Percentiles rank a stretch among this genome's conserved stretches.
Conservation (phyloP, 2,329 filamentous ascomycete genomes). For the Periglandula ipomoeae region DNA sequence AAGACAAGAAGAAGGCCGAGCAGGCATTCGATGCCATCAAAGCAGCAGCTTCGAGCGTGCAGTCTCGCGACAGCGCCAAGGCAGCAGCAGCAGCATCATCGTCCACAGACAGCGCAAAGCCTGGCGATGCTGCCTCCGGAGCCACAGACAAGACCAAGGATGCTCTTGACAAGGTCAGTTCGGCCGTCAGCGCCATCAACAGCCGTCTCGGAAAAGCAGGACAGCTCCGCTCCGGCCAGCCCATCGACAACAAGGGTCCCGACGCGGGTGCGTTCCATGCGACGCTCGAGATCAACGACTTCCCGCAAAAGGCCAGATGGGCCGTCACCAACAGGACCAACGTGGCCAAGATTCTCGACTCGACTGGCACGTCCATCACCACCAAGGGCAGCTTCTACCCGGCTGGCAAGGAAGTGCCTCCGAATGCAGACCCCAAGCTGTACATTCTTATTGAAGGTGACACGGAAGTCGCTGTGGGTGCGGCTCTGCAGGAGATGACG, state of each 20-base stretch:
- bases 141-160: conserved; percentile 55
- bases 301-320: conserved; percentile 97
- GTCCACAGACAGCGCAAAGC: conserved; percentile 21
- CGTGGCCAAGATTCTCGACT: conserved; percentile 93
- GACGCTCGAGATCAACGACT: conserved; percentile 97
- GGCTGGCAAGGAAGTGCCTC: conserved; percentile 66
- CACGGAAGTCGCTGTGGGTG: conserved; percentile 83
- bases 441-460: conserved; percentile 98
- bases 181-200: conserved; percentile 88
- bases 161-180: conserved; percentile 75
- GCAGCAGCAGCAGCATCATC: conserved; percentile 16
- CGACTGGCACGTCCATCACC: conserved; percentile 91
- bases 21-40: conserved; percentile 58
- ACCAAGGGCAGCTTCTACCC: conserved; percentile 92
- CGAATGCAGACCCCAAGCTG: conserved; percentile 77
- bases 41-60: conserved; percentile 49
- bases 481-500: conserved; percentile 84
- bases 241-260: conserved; percentile 96
- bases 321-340: conserved; percentile 97
- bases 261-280: conserved; percentile 96
- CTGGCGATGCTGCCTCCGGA: conserved; percentile 43
- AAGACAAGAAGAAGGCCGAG: conserved; percentile 61
- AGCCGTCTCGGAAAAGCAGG: conserved; percentile 81
- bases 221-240: conserved; percentile 81
- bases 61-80: conserved; percentile 42